Evolutionary conservation across 2,329 filamentous ascomycete species (phyloP), one percentile per base, ranked within the genome.

Genomic region (Penicillium sp.): DNA sequence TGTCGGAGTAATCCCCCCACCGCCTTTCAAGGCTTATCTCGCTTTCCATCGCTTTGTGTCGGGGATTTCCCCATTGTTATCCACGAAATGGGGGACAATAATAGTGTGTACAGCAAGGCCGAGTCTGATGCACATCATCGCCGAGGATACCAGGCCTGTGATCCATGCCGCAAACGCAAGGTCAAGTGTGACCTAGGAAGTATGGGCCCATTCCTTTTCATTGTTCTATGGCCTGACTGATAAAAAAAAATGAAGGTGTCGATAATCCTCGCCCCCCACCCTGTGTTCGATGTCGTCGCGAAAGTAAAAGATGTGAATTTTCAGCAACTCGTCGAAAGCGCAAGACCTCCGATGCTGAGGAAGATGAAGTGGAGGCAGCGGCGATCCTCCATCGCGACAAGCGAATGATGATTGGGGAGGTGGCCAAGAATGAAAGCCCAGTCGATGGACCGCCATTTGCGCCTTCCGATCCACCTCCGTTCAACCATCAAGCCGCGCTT

Each of bases 271-370:
- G 93, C 75, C 91, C 96, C 68, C 93, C 93, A 55, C 94, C 94
- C 2, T 99, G 94, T 75, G 90, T 93, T 59, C 87, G 94, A 71
- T 99, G 94, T 74, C 89, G 92, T 53, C 88, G 94, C 66, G 94
- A 99, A 80, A 91, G 89, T 79, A 97, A 97, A 75, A 89, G 96
- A 69, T 99, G 94, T 80, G 96, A 89, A 82, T 99, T 99, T 81
- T 96, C 92, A 61, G 91, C 92, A 21, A 97, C 93, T 33, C 85
- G 94, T 50, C 87, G 94, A 71, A 97, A 97, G 86, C 86, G 92
- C 72, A 96, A 94, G 82, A 83, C 83, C 48, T 85, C 78, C 27
- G 81, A 79, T 57, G 76, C 73, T 52, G 73, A 72, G 39, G 63
- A 72, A 38, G 62, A 79, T 9, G 77, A 76, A 43, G 23, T n/a